These are phyloP conservation scores for Beauveria sp. DNA, from an alignment of 2,329 filamentous ascomycete species.

Conservation along the genomic window DNA sequence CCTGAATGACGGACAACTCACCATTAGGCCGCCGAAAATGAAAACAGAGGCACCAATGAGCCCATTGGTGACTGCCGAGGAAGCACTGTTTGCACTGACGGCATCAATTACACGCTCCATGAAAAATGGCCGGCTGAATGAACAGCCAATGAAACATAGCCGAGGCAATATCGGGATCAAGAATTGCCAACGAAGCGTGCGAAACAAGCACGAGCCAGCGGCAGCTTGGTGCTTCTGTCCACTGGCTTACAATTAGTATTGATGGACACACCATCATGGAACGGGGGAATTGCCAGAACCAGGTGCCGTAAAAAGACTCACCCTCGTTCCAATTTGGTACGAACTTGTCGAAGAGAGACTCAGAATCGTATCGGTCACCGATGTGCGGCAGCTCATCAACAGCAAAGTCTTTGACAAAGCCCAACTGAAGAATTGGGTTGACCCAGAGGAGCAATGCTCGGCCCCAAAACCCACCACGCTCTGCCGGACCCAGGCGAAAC, in stretches of 20 bases:
- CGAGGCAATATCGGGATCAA: neutral
- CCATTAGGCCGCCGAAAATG: neutral
- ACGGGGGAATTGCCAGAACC: too few species aligned
- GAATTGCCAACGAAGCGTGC: neutral
- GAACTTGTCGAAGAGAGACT: neutral
- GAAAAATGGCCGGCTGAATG: neutral
- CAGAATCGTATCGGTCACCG: neutral
- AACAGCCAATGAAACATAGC: neutral
- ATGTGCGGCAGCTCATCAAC: neutral
- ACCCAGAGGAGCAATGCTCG: neutral
- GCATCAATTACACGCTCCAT: neutral
- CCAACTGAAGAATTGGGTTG: neutral
- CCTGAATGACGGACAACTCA: neutral
- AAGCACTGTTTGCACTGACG: neutral
- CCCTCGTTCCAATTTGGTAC: neutral
- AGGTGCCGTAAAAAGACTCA: neutral
- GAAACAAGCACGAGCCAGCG: neutral
- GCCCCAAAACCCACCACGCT: slow-evolving; percentile 14
- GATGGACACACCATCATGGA: neutral
- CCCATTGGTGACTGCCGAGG: neutral
- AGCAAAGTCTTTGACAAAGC: neutral
- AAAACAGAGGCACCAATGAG: neutral
- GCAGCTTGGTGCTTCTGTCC: neutral
- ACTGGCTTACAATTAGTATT: neutral
- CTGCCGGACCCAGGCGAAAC: slow-evolving; percentile 14